Evolutionary conservation across 2,329 filamentous ascomycete genomes (phyloP).

Genomic region (Pyrenophora graminea): DNA sequence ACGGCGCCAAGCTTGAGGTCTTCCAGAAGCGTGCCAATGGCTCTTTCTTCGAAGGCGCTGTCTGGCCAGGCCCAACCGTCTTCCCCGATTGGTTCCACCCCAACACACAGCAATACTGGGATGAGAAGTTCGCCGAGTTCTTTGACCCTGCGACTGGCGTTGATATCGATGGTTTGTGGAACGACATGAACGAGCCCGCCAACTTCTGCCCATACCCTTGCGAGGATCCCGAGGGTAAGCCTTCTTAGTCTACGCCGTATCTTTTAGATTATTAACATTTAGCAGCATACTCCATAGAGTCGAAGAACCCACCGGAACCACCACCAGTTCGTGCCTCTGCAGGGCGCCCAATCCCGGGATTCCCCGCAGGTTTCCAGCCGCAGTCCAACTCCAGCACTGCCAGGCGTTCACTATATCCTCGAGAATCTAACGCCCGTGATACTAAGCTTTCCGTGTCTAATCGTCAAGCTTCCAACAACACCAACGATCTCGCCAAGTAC

Average conservation of each 20-base stretch:
- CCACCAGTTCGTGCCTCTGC: conserved; percentile 65
- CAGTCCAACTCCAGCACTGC: conserved; percentile 19
- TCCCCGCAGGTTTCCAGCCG: conserved; percentile 69
- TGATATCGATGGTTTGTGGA: conserved; percentile 75
- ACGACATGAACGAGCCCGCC: conserved; percentile 46
- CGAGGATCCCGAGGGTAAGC: conserved; percentile 38
- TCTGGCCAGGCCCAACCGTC: conserved; percentile 75
- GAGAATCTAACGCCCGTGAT: conserved; percentile 5
- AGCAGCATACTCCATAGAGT: conserved; percentile 42
- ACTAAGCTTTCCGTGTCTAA: conserved; percentile 8
- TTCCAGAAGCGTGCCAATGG: conserved; percentile 61
- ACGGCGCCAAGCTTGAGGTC: conserved; percentile 60
- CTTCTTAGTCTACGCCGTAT: not conserved
- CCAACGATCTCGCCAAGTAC: conserved; percentile 42
- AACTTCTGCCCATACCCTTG: conserved; percentile 55
- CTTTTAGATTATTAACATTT: not conserved
- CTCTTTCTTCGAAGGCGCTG: conserved; percentile 64
- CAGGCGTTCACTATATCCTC: conserved; percentile 15
- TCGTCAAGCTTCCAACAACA: conserved; percentile 32
- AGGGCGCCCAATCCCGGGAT: conserved; percentile 68
- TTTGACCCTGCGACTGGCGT: conserved; percentile 67
- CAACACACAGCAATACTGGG: conserved; percentile 69
- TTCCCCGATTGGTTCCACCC: conserved; percentile 78
- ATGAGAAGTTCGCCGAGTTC: conserved; percentile 67
- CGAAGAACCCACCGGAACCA: conserved; percentile 63